Conservation (phyloP, 2,329 filamentous ascomycete genomes). For the Acrocalymma vagum region DNA sequence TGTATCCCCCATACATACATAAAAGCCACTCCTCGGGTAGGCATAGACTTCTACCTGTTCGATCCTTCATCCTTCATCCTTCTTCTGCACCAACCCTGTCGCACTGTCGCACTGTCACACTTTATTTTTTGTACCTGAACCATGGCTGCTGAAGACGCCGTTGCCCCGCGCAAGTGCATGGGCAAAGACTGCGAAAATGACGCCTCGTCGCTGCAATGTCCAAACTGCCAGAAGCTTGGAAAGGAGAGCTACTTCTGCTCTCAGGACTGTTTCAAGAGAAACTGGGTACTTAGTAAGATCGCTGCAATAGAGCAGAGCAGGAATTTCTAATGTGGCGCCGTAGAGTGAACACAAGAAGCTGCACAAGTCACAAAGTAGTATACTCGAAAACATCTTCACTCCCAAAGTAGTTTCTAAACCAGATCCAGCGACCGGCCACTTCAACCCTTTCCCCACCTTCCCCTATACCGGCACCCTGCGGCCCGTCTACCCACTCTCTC, state of each 20-base stretch:
- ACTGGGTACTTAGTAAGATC: constrained; percentile 76
- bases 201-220: constrained; percentile 87
- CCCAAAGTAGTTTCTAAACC: constrained; percentile 89
- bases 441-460: constrained; percentile 92
- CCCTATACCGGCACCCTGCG: constrained; percentile 81
- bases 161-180: constrained; percentile 75
- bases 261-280: constrained; percentile 98
- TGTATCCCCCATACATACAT: too few species aligned
- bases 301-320: constrained; percentile 11
- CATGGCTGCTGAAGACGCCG: constrained; percentile 45
- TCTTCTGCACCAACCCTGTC: background rate
- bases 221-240: constrained; percentile 89
- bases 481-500: constrained; percentile 73
- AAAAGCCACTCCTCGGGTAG: too few species aligned
- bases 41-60: too few species aligned
- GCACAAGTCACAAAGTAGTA: constrained; percentile 82
- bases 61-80: background rate
- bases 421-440: constrained; percentile 87
- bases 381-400: constrained; percentile 76
- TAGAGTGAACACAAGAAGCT: constrained; percentile 83
- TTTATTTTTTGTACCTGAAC: too few species aligned
- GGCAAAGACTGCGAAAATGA: constrained; percentile 87
- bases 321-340: constrained; percentile 28
- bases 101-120: background rate
- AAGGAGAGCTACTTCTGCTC: constrained; percentile 97